Conservation (phyloP, 2,329 filamentous ascomycete genomes). For the Plenodomus biglobosus region DNA sequence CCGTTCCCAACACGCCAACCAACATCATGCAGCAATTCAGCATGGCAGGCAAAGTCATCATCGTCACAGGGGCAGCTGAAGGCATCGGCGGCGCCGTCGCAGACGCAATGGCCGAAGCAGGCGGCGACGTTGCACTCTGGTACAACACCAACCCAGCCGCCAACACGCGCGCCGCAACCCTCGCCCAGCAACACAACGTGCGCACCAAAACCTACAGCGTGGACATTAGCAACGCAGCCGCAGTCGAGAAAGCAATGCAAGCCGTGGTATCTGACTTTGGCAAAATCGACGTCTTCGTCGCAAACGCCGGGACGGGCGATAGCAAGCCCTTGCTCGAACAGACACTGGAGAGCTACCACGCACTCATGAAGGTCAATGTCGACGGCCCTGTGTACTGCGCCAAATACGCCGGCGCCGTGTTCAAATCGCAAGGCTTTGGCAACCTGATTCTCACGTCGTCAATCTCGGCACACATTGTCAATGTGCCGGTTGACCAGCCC, state of each 20-base stretch:
- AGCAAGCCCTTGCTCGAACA: conserved; percentile 59
- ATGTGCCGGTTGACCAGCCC: conserved; percentile 69
- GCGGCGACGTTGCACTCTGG: conserved; percentile 51
- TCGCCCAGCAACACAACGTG: conserved; percentile 59
- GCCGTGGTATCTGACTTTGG: conserved; percentile 69
- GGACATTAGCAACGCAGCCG: conserved; percentile 55
- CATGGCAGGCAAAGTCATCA: conserved; percentile 45
- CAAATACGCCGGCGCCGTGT: conserved; percentile 47
- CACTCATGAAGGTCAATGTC: conserved; percentile 67
- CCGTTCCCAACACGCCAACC: conserved; percentile 27
- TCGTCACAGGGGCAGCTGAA: conserved; percentile 51
- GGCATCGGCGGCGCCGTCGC: conserved; percentile 57
- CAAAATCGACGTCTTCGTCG: conserved; percentile 65
- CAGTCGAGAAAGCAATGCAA: conserved; percentile 59
- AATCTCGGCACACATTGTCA: conserved; percentile 77
- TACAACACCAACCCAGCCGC: conserved; percentile 54
- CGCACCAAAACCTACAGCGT: conserved; percentile 66
- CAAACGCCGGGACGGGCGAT: conserved; percentile 64
- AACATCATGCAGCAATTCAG: conserved; percentile 39
- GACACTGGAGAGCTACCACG: conserved; percentile 64
- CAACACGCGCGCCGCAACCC: conserved; percentile 60
- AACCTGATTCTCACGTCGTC: conserved; percentile 65
- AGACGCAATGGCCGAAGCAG: conserved; percentile 44
- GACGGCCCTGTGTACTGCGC: conserved; percentile 58
- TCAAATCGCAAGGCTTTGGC: conserved; percentile 52